Evolutionary conservation across 148 eudicot genomes (phyloP).

Genomic region (Arbutus unedo): DNA sequence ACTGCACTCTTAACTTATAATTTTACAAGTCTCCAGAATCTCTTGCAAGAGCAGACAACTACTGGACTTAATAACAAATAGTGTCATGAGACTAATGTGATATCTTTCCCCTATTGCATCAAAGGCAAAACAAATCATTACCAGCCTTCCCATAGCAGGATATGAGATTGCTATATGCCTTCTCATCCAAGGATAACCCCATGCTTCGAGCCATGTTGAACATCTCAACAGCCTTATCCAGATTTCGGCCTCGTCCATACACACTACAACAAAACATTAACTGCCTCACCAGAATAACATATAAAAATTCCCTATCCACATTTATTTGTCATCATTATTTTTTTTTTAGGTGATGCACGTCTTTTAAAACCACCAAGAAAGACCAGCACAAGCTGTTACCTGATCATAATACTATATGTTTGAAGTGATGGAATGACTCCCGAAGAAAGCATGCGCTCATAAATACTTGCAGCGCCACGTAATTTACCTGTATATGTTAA

Average conservation of each 20-base stretch:
- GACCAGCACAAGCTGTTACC: slow-evolving; percentile 34
- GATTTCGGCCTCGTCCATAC: slow-evolving; percentile 63
- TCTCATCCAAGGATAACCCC: slow-evolving; percentile 77
- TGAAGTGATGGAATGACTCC: slow-evolving; percentile 75
- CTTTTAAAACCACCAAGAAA: slow-evolving; percentile 10
- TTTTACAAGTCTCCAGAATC: slow-evolving; percentile 2
- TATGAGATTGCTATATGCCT: slow-evolving; percentile 72
- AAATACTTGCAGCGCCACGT: slow-evolving; percentile 56
- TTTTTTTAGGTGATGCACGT: not conserved
- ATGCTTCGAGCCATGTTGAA: slow-evolving; percentile 52
- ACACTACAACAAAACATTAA: slow-evolving; percentile 50
- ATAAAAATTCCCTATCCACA: not conserved
- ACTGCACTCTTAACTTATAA: not conserved
- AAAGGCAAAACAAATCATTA: slow-evolving; percentile 23
- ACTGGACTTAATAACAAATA: not conserved
- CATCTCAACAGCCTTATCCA: slow-evolving; percentile 70
- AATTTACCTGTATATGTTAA: slow-evolving; percentile 56
- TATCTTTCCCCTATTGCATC: not conserved
- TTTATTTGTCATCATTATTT: not conserved
- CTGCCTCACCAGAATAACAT: slow-evolving; percentile 11
- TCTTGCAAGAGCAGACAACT: not conserved
- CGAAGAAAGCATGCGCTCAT: slow-evolving; percentile 61
- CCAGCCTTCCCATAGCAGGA: slow-evolving; percentile 76
- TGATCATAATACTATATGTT: slow-evolving; percentile 84
- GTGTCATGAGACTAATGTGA: not conserved